Evolutionary conservation across 108 stramenopile genomes (phyloP).

Genomic region (Stephanodiscus triporus): DNA sequence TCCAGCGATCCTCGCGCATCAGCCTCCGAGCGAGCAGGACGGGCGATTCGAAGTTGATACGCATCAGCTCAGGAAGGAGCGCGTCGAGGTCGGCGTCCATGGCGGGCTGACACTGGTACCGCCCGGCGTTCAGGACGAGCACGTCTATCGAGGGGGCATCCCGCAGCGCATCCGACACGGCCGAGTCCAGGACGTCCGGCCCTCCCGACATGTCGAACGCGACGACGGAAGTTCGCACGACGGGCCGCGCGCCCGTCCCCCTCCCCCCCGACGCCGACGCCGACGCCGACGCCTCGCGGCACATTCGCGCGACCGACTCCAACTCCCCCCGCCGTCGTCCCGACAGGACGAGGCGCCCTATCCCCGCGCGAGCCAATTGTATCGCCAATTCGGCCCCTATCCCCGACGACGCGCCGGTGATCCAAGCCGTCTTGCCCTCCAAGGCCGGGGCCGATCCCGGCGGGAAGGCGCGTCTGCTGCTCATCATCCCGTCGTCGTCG

Average conservation of each 20-base stretch:
- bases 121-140: constrained; percentile 33
- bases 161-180: constrained; percentile 7
- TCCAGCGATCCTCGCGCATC: constrained; percentile 23
- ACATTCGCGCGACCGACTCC: constrained; percentile 45
- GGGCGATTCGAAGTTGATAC: constrained; percentile 29
- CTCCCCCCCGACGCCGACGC: not conserved
- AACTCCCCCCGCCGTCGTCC: constrained; percentile 46
- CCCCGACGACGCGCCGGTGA: constrained; percentile 72
- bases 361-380: constrained; percentile 39
- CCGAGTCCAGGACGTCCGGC: constrained; percentile 4
- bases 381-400: constrained; percentile 68
- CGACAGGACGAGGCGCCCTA: constrained; percentile 56
- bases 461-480: constrained; percentile 8
- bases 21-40: constrained; percentile 15
- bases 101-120: constrained; percentile 19
- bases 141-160: constrained; percentile 14
- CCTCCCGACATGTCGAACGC: constrained; percentile 22
- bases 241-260: not conserved
- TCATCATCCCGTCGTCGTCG: not conserved
- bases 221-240: constrained; percentile 17
- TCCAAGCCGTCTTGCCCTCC: constrained; percentile 63
- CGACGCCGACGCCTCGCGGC: constrained; percentile 8
- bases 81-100: constrained; percentile 15
- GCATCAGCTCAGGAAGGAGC: constrained; percentile 18
- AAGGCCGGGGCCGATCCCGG: not conserved